Evolutionary conservation across 305 asterid species (phyloP).

Genomic region (Fraxinus xanthoxyloides): DNA sequence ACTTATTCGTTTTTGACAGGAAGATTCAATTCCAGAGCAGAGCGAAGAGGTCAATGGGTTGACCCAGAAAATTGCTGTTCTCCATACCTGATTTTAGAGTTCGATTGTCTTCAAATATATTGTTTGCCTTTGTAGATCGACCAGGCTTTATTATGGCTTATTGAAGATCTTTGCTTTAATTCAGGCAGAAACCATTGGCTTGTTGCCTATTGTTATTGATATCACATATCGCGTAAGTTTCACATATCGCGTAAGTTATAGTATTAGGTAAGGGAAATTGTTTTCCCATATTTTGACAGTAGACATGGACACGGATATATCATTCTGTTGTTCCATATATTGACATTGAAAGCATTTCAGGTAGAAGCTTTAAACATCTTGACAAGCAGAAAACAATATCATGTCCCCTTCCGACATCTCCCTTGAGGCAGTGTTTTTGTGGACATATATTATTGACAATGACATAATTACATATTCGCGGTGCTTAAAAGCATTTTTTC

Average conservation of each 20-base stretch:
- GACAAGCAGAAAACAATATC: neutral
- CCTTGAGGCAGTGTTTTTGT: neutral
- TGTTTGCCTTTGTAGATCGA: neutral
- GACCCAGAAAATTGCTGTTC: conserved; percentile 60
- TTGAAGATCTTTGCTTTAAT: neutral
- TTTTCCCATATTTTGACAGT: neutral
- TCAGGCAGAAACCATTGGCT: neutral
- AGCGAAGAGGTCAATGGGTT: conserved; percentile 62
- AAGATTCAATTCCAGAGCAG: conserved; percentile 56
- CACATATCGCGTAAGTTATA: neutral
- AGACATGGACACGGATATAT: neutral
- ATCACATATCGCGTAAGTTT: neutral
- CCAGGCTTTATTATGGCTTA: neutral
- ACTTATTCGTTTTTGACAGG: conserved; percentile 38
- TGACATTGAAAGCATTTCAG: neutral
- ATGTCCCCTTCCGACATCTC: neutral
- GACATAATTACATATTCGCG: neutral
- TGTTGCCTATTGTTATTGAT: neutral
- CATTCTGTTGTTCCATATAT: neutral
- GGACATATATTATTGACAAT: neutral
- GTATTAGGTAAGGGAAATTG: neutral
- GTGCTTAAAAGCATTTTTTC: neutral
- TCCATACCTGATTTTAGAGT: conserved; percentile 42
- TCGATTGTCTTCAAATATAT: neutral
- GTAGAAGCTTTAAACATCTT: neutral